A percentile compares a stretch with the other conserved stretches of the same genome.
Evolutionary conservation across 192 early-diverging fungal genomes (phyloP).

Genomic region (Geranomyces variabilis): DNA sequence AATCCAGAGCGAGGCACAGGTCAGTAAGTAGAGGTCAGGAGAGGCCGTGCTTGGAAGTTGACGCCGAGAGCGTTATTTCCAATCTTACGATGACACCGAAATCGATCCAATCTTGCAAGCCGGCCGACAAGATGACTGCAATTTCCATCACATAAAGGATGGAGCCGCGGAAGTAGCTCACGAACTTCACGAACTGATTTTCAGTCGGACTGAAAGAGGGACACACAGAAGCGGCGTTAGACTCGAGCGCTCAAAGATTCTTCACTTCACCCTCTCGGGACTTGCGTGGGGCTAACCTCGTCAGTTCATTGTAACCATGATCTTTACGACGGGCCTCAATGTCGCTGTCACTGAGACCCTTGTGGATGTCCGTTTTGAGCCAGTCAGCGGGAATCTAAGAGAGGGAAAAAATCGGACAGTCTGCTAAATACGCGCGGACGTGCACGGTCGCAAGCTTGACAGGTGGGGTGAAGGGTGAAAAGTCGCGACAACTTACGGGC

Average conservation of each 20-base stretch:
- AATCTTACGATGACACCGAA: conserved; percentile 74
- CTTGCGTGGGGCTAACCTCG: not conserved
- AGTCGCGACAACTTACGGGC: not conserved
- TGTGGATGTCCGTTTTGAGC: conserved; percentile 13
- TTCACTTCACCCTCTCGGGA: not conserved
- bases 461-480: too few species aligned
- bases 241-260: too few species aligned
- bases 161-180: conserved; percentile 26
- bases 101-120: conserved; percentile 66
- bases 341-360: conserved; percentile 22
- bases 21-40: too few species aligned
- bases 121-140: not conserved
- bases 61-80: too few species aligned
- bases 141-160: conserved; percentile 42
- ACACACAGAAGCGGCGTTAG: too few species aligned
- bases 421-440: too few species aligned
- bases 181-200: conserved; percentile 13
- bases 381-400: conserved; percentile 17
- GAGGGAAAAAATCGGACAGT: too few species aligned
- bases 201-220: not conserved
- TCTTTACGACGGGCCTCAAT: conserved; percentile 7
- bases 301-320: conserved; percentile 10
- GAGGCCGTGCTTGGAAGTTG: too few species aligned
- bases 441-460: too few species aligned
- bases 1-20: too few species aligned